Base-by-base conservation (phyloP, 139 green algal genomes). In the Eudorina sp. region DNA sequence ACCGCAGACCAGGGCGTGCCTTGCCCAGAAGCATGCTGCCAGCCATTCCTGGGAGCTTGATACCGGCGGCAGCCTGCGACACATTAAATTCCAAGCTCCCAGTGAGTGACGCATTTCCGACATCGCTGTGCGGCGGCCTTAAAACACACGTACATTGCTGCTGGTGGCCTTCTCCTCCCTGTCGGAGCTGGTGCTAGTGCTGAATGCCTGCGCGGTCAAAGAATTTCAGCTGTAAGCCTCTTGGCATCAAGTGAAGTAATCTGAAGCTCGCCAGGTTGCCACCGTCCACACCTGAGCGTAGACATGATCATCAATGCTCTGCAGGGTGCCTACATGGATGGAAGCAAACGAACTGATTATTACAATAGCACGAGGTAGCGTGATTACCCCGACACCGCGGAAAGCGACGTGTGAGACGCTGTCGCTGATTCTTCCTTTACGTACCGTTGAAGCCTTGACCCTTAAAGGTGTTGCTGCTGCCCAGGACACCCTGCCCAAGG, bases 381-480 rank as follows among this genome's bases (percentile, higher is more conserved):
- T 86, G 80, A 86, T 86, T 60, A 0, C 3, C 4, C 34, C 36
- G 53, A 38, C 23, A 53, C 58, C 25, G 40, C 55, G 11, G 7
- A 27, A 48, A 3, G 36, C 16, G 11, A 34, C 14, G 2, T 48
- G 13, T 76, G 31, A 2, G 36, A 38, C 0, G 4, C 34, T 41
- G 18, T 53, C 11, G 19, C 19, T 72, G 27, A 40, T 72, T 25
- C 62, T n/a, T n/a, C n/a, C 38, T 31, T 29, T 40, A 27, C 77
- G 3, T 34, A 86, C 80, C 80, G 27, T 77, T 86, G 60, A 86
- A 86, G 27, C 80, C 80, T 6, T 76, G 80, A n/a, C 80, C 58
- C 80, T 86, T 86, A 43, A 86, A 86, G n/a, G 21, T 43, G 80
- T 43, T 86, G 80, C 80, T 86, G 62, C 80, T 76, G 19, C 60